phyloP scores from a whole-genome alignment of 805 yeast genomes.

The Saccharomycopsis sp. region DNA sequence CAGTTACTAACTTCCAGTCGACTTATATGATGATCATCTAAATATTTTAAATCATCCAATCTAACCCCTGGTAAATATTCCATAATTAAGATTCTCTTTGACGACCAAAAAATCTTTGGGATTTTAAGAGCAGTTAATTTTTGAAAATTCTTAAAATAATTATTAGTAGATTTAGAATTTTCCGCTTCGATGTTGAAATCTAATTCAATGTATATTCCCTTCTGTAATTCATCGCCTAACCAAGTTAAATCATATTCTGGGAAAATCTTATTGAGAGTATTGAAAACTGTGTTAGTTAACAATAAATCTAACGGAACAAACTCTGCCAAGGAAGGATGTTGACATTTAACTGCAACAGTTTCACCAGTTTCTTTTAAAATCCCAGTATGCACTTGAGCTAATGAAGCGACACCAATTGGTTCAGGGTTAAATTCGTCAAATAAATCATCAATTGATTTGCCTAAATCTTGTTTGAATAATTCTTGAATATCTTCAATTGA shows the following conservation, averaged over 20 bases:
- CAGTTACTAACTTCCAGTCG: conserved; percentile 77
- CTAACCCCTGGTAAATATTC: conserved; percentile 79
- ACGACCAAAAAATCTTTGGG: conserved; percentile 64
- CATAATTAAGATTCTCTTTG: conserved; percentile 74
- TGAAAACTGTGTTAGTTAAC: conserved; percentile 70
- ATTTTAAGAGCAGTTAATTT: conserved; percentile 68
- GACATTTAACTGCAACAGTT: conserved; percentile 88
- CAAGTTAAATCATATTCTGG: conserved; percentile 92
- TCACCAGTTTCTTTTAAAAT: conserved; percentile 48
- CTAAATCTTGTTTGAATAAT: conserved; percentile 66
- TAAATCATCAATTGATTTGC: conserved; percentile 48
- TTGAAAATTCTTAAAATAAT: conserved; percentile 52
- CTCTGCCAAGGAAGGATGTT: conserved; percentile 80
- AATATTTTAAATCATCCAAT: conserved; percentile 64
- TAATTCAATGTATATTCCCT: conserved; percentile 82
- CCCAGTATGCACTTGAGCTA: conserved; percentile 93
- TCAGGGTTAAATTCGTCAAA: conserved; percentile 58
- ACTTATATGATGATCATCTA: conserved; percentile 58
- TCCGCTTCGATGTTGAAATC: conserved; percentile 82
- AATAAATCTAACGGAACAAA: conserved; percentile 88
- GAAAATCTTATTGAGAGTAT: conserved; percentile 65
- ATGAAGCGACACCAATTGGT: conserved; percentile 93
- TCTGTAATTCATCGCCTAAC: conserved; percentile 91
- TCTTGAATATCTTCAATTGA: conserved; percentile 58
- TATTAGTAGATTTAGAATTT: conserved; percentile 66